Base-by-base conservation (phyloP, 805 yeast species). In the Sungouiozyma intestinalis region DNA sequence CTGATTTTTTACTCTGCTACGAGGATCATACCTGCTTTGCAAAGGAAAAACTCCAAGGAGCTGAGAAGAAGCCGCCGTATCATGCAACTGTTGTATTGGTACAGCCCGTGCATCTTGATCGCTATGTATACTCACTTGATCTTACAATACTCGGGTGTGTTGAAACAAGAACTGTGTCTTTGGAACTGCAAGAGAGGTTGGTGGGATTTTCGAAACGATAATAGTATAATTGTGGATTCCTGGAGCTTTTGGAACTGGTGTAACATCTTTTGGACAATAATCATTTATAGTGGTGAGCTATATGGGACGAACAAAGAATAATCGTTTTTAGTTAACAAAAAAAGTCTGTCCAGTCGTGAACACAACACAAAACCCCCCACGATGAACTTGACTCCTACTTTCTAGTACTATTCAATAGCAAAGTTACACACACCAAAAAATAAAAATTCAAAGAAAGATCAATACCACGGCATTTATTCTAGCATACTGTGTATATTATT, bases 191-290 rank as follows among this genome's bases (percentile, higher is more conserved):
- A 43, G 35, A 40, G 58, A 70, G 75, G 74, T 50, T 52, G 17
- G 45, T 48, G 16, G 31, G 40, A 18, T 29, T 35, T 5, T 46
- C 51, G 36, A 41, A 40, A 21, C 35, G 19, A 16, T 41, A 33
- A 33, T 4, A 58, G 49, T 36, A 45, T 67, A 3, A 49, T 63
- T 40, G 68, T 74, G 36, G 72, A 79, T 57, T 81, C 95, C n/a
- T 83, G 94, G 85, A 87, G 86, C 54, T 84, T 92, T 58, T 90
- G 98, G 97, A 85, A 88, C 54, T 90, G 97, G 97, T 75, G 85
- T 45, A 90, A 90, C 58, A 84, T 90, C 68, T 78, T 81, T 50
- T 73, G 81, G 41, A 83, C 94, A 9, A 65, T 92, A 43, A 66
- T 77, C n/a, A 68, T 92, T 20, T 90, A 90, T 62, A 79, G 81